A percentile compares a stretch with the other conserved stretches of the same genome.
These are phyloP conservation scores for Violaceomyces palustris DNA, from an alignment of 1,284 basidiomycete genomes.

Conservation along the genomic window DNA sequence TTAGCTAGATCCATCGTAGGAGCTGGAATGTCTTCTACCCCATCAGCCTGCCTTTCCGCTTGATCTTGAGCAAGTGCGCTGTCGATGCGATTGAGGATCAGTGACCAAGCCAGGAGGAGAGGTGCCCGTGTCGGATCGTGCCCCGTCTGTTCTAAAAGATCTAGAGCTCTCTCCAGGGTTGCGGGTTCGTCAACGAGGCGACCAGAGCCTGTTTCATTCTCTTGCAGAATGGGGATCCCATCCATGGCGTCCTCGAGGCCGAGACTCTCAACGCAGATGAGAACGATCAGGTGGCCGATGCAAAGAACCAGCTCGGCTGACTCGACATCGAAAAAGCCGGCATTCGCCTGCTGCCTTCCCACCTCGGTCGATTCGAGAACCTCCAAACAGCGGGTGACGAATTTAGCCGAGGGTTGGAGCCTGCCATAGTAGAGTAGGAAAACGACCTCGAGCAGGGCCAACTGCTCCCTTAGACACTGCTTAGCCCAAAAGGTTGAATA, in stretches of 20 bases:
- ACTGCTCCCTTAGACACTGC: slow-evolving; percentile 71
- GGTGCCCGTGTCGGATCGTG: slow-evolving; percentile 64
- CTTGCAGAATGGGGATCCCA: slow-evolving; percentile 7
- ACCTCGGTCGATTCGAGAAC: slow-evolving; percentile 65
- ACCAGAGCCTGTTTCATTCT: too few species aligned
- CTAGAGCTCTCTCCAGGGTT: slow-evolving; percentile 55
- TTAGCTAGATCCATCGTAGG: slow-evolving; percentile 9
- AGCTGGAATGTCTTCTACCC: too few species aligned
- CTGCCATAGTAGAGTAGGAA: slow-evolving; percentile 82
- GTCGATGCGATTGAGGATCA: slow-evolving; percentile 59
- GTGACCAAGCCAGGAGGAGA: slow-evolving; percentile 72
- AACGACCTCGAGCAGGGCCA: slow-evolving; percentile 72
- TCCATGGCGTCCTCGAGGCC: slow-evolving; percentile 72
- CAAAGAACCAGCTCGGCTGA: slow-evolving; percentile 65
- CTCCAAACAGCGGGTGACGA: slow-evolving; percentile 64
- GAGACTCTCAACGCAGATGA: slow-evolving; percentile 72
- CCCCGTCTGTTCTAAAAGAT: slow-evolving; percentile 58
- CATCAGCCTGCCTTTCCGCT: slow-evolving; percentile 12
- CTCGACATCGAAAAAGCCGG: slow-evolving; percentile 65
- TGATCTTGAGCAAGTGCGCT: slow-evolving; percentile 40
- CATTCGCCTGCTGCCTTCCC: slow-evolving; percentile 65
- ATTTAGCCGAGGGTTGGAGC: slow-evolving; percentile 62
- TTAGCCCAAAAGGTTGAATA: slow-evolving; percentile 70
- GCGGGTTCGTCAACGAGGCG: slow-evolving; percentile 18
- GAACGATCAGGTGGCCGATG: slow-evolving; percentile 67